A percentile compares a stretch with the other conserved stretches of the same genome.
Evolutionary conservation across 129 eudicot genomes (phyloP).

Genomic region (Chrysanthemum seticuspe): DNA sequence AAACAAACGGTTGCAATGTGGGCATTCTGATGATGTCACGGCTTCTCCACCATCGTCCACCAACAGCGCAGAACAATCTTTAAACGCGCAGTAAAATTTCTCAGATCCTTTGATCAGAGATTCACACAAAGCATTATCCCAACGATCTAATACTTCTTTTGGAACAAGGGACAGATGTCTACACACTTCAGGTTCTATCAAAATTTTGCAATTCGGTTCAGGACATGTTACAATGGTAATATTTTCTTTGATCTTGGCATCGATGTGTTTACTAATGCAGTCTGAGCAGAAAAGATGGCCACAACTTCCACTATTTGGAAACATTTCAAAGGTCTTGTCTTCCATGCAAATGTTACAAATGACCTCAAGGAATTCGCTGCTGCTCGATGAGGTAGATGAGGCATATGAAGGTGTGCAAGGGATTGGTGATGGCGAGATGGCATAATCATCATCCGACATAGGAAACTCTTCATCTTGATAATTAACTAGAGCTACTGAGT

Average conservation of each 20-base stretch:
- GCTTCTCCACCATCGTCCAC: conserved; percentile 31
- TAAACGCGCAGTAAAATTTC: conserved; percentile 55
- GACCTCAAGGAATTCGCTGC: no score
- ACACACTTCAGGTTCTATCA: conserved; percentile 27
- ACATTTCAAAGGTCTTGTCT: conserved; percentile 37
- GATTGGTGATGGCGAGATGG: no score
- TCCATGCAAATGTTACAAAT: conserved; percentile 50
- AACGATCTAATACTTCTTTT: conserved; percentile 36
- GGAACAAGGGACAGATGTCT: conserved; percentile 16
- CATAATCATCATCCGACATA: no score
- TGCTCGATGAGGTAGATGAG: no score
- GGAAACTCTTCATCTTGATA: no score
- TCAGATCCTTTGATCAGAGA: conserved; percentile 30
- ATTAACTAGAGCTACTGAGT: no score
- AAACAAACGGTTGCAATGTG: conserved; percentile 46
- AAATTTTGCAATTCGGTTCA: conserved; percentile 23
- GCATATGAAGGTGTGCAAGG: no score
- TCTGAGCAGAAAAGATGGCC: conserved; percentile 40
- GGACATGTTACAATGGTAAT: conserved; percentile 33
- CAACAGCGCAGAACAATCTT: conserved; percentile 53
- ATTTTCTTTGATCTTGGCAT: conserved; percentile 40
- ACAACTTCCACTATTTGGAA: conserved; percentile 33
- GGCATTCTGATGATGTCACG: conserved; percentile 46
- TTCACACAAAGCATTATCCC: conserved; percentile 44
- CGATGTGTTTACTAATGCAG: conserved; percentile 41